phyloP scores from a whole-genome alignment of 208 protist genomes.

The Wallacemonas collosoma region DNA sequence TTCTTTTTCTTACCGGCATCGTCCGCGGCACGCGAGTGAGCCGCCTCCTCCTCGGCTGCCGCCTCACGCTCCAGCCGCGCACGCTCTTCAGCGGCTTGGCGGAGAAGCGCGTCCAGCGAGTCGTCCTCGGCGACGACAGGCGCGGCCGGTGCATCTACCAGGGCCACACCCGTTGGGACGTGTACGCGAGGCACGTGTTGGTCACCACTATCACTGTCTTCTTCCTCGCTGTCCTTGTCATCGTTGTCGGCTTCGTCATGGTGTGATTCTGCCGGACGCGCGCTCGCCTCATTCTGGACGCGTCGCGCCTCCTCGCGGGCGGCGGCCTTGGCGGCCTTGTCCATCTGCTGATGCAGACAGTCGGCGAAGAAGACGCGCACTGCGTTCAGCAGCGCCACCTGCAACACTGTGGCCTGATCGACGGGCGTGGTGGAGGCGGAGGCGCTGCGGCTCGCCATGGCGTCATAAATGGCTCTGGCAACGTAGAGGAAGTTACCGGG shows the following conservation, averaged over 20 bases:
- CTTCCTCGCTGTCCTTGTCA: neutral
- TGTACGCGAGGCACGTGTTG: slow-evolving; percentile 13
- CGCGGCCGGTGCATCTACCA: slow-evolving; percentile 17
- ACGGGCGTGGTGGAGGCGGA: neutral
- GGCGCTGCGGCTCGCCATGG: slow-evolving; percentile 21
- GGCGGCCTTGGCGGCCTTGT: slow-evolving; percentile 10
- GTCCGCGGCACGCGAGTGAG: slow-evolving; percentile 19
- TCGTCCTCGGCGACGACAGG: slow-evolving; percentile 23
- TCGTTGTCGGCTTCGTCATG: neutral
- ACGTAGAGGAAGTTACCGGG: slow-evolving; percentile 74
- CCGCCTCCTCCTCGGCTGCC: slow-evolving; percentile 27
- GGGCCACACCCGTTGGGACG: slow-evolving; percentile 10
- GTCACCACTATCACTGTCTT: neutral
- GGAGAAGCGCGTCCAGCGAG: slow-evolving; percentile 52
- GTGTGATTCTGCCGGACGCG: too few relatives aligned
- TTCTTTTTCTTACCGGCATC: slow-evolving; percentile 26
- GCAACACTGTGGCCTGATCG: slow-evolving; percentile 24
- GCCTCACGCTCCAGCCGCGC: slow-evolving; percentile 28
- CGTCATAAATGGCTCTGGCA: slow-evolving; percentile 40
- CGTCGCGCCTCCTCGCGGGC: neutral
- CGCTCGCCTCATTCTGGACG: neutral
- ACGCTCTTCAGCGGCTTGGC: slow-evolving; percentile 43
- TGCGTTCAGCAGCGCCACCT: slow-evolving; percentile 44
- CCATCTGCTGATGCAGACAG: slow-evolving; percentile 9
- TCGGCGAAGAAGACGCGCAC: slow-evolving; percentile 39